Base-by-base conservation (phyloP, 2,329 filamentous ascomycete genomes). In the Conoideocrella luteorostrata region DNA sequence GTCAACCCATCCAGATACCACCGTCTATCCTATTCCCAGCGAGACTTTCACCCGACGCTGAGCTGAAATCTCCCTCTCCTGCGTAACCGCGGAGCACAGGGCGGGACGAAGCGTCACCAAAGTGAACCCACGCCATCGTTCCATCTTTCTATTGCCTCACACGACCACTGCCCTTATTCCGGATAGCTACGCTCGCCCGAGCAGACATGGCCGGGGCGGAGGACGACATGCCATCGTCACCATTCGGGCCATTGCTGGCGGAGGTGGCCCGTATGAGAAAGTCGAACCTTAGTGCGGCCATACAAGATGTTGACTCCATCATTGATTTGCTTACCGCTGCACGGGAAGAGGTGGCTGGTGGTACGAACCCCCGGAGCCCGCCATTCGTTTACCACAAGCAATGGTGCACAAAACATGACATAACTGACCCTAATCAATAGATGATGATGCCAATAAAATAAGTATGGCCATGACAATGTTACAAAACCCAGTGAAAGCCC, bases 401-500 rank as follows among this genome's bases (percentile, higher is more conserved):
- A 40, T 30, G 26, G 36, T 36, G 45, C 33, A 38, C 41, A 32
- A 43, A 26, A 38, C 20, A 13, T 32, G 17, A 46, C 18, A 46
- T 58, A 43, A 56, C 50, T 24, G 35, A 47, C 45, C 7, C 21
- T 37, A 7, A 35, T 22, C 24, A 23, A 36, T 38, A 62, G 64
- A 66, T 40, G 51, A 51, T 24, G 65, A 67, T 41, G 53, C 59
- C 9, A 79, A 82, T 50, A 78, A 78, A 30, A 82, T 87, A 13
- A 79, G 82, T 33, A 71, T 90, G 47, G 84, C 82, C 21, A 77
- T 97, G 55, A 85, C 86, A 23, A 90, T 85, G 60, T 77, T 96
- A 15, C 89, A 96, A 61, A 90, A 86, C 50, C 87, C 90, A 0
- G 74, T 95, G 45, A 93, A 90, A 58, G 73, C 83, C 41, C 81